Conservation (phyloP, 495 filamentous ascomycete species). For the Penicillium soppii region DNA sequence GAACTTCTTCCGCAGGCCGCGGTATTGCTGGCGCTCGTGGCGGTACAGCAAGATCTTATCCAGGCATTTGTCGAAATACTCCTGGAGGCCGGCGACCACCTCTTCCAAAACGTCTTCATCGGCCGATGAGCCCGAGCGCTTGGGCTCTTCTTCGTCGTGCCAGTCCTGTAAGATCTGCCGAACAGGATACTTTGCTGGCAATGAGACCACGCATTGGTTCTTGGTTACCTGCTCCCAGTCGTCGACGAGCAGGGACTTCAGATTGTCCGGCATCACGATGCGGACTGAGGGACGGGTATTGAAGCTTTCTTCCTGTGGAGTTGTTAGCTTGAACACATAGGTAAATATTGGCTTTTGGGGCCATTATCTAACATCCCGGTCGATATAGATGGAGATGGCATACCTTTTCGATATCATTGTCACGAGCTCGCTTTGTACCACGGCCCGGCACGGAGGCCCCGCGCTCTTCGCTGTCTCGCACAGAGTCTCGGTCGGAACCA, state of each 20-base stretch:
- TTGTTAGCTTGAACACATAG: slow-evolving; percentile 1
- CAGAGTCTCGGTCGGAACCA: slow-evolving; percentile 75
- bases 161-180: slow-evolving; percentile 79
- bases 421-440: slow-evolving; percentile 69
- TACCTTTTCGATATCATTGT: slow-evolving; percentile 86
- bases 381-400: too few species aligned
- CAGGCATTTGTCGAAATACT: slow-evolving; percentile 88
- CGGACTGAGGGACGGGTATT: slow-evolving; percentile 75
- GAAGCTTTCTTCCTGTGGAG: slow-evolving; percentile 80
- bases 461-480: slow-evolving; percentile 83
- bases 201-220: slow-evolving; percentile 77
- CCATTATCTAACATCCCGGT: not conserved
- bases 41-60: slow-evolving; percentile 87
- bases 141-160: slow-evolving; percentile 62
- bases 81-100: slow-evolving; percentile 74
- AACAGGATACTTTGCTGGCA: slow-evolving; percentile 75
- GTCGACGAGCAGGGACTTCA: slow-evolving; percentile 90
- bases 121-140: slow-evolving; percentile 57
- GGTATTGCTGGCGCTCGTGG: slow-evolving; percentile 86
- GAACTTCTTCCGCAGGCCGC: slow-evolving; percentile 65
- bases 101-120: slow-evolving; percentile 86
- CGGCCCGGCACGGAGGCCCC: slow-evolving; percentile 63
- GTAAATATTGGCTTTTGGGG: not conserved
- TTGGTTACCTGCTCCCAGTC: slow-evolving; percentile 99
- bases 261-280: slow-evolving; percentile 73